Conservation (phyloP, 2,329 filamentous ascomycete genomes). For the Fusarium compactum region DNA sequence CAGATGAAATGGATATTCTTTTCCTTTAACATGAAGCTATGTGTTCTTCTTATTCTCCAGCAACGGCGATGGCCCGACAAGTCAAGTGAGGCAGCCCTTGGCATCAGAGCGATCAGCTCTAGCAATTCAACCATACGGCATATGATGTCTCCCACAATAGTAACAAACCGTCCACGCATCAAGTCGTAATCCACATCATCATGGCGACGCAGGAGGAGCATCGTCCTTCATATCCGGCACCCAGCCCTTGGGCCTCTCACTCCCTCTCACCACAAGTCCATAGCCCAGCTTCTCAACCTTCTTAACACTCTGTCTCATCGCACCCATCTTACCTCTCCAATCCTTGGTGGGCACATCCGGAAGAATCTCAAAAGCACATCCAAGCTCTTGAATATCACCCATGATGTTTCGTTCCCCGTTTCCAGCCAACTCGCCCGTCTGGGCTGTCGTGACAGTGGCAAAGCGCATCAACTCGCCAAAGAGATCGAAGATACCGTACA, state of each 20-base stretch:
- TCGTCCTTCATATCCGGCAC: slow-evolving; percentile 76
- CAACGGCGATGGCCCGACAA: not conserved
- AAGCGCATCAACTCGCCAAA: slow-evolving; percentile 98
- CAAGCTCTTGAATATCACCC: slow-evolving; percentile 82
- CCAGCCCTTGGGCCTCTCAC: slow-evolving; percentile 92
- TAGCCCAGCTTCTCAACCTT: slow-evolving; percentile 96
- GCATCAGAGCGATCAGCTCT: slow-evolving; percentile 10
- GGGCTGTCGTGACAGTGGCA: slow-evolving; percentile 87
- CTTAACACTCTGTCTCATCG: slow-evolving; percentile 88
- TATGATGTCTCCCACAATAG: slow-evolving; percentile 6
- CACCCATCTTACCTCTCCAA: slow-evolving; percentile 82
- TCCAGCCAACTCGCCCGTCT: slow-evolving; percentile 68
- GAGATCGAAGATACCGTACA: slow-evolving; percentile 92
- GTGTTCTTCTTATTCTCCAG: not conserved
- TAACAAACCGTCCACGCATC: not conserved
- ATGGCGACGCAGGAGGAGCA: slow-evolving; percentile 48
- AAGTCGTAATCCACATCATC: not conserved
- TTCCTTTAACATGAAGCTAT: not conserved
- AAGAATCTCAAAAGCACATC: slow-evolving; percentile 81
- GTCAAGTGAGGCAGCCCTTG: not conserved
- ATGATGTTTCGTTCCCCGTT: slow-evolving; percentile 71
- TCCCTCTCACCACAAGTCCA: slow-evolving; percentile 86
- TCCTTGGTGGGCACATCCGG: slow-evolving; percentile 67
- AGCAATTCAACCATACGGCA: slow-evolving; percentile 23
- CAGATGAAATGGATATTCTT: not conserved